Evolutionary conservation across 768 basidiomycete species (phyloP).

Genomic region (Pleurotus tuber-regium): DNA sequence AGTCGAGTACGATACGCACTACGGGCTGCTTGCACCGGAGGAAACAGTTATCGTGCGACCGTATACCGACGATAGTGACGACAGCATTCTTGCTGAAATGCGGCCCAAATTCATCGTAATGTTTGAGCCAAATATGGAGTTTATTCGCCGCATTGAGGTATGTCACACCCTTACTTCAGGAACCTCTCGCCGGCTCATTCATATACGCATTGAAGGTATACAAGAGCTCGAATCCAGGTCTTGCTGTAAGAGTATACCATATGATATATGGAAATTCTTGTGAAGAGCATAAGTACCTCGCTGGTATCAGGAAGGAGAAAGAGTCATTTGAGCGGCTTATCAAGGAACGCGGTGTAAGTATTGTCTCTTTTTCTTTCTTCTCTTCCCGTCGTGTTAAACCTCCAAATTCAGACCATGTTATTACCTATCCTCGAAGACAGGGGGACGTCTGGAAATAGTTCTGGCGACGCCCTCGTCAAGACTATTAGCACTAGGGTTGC

Average conservation of each 20-base stretch:
- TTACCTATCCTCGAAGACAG: constrained; percentile 75
- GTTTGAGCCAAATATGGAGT: constrained; percentile 94
- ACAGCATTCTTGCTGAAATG: constrained; percentile 81
- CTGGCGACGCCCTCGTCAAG: constrained; percentile 64
- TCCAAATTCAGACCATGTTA: constrained; percentile 86
- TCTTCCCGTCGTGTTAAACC: neutral
- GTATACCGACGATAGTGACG: constrained; percentile 92
- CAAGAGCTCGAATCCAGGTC: constrained; percentile 76
- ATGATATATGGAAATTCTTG: constrained; percentile 92
- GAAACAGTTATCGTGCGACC: constrained; percentile 83
- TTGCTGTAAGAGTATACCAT: constrained; percentile 89
- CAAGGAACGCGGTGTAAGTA: constrained; percentile 82
- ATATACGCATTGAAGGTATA: constrained; percentile 58
- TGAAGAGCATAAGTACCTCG: constrained; percentile 95
- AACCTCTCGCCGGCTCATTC: no score
- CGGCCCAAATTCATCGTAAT: constrained; percentile 91
- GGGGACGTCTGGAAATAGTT: constrained; percentile 32
- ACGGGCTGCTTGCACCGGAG: constrained; percentile 75
- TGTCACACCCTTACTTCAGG: no score
- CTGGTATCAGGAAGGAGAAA: constrained; percentile 86
- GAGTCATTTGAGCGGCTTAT: constrained; percentile 92
- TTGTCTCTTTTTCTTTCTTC: neutral
- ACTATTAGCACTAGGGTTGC: constrained; percentile 85
- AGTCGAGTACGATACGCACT: constrained; percentile 70
- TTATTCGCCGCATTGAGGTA: constrained; percentile 89